Evolutionary conservation across 345 rosid species (phyloP).

Genomic region (Linum usitatissimum): DNA sequence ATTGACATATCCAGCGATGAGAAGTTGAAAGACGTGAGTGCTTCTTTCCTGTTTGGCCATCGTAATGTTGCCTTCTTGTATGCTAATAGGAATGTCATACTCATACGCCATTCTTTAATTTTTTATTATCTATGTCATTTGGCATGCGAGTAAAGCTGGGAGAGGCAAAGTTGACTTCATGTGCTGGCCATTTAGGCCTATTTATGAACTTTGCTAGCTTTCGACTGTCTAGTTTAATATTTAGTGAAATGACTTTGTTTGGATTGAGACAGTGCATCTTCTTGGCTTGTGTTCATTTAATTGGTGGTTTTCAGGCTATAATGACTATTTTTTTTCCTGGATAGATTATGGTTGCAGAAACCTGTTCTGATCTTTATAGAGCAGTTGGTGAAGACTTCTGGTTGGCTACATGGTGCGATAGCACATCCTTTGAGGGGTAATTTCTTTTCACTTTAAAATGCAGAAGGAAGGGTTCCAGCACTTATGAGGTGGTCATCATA

Average conservation of each 20-base stretch:
- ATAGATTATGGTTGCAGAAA: slow-evolving; percentile 57
- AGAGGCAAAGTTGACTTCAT: neutral
- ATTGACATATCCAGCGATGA: slow-evolving; percentile 56
- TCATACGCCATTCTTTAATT: neutral
- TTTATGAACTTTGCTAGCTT: neutral
- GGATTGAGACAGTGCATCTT: too few relatives aligned
- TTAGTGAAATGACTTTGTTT: neutral
- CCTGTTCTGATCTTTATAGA: slow-evolving; percentile 69
- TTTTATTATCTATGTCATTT: too few relatives aligned
- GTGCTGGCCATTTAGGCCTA: neutral
- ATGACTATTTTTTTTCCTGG: neutral
- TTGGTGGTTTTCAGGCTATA: too few relatives aligned
- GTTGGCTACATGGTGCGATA: slow-evolving; percentile 91
- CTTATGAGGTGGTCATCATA: slow-evolving; percentile 13
- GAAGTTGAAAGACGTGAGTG: slow-evolving; percentile 59
- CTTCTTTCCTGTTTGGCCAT: slow-evolving; percentile 4
- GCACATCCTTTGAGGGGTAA: slow-evolving; percentile 73
- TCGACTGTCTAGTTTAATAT: neutral
- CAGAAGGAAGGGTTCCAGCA: slow-evolving; percentile 6
- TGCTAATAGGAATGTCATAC: neutral
- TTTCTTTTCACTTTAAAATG: slow-evolving; percentile 11
- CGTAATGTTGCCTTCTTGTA: neutral
- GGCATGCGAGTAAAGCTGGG: neutral
- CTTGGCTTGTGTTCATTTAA: slow-evolving; percentile 3
- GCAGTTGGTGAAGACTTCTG: slow-evolving; percentile 91